These are phyloP conservation scores for Paramecium caudatum DNA, from an alignment of 73 alveolate species.

Conservation along the genomic window DNA sequence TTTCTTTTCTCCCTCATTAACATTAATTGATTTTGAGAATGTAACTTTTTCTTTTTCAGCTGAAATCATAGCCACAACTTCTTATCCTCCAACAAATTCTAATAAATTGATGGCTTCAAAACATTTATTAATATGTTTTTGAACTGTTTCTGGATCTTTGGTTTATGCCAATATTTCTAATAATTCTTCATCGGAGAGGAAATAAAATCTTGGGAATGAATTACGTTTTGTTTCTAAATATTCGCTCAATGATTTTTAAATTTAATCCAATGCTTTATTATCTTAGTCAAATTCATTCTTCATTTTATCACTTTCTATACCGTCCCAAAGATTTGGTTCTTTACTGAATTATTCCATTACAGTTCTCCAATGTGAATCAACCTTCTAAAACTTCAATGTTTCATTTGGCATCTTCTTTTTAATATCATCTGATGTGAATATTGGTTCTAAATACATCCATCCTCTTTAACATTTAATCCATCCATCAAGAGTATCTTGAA, in stretches of 20 bases:
- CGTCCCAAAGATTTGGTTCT: constrained; percentile 78
- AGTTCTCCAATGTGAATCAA: constrained; percentile 97
- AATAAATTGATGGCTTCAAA: constrained; percentile 97
- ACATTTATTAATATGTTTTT: constrained; percentile 97
- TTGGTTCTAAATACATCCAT: constrained; percentile 99
- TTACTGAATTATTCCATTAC: constrained; percentile 87
- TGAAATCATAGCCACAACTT: constrained; percentile 88
- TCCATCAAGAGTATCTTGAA: constrained; percentile 90
- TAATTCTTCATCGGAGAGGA: constrained; percentile 98
- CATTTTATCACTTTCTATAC: constrained; percentile 81
- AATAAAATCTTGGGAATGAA: constrained; percentile 96
- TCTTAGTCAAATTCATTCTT: constrained; percentile 90
- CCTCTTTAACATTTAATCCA: constrained; percentile 96
- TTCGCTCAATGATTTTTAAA: constrained; percentile 97
- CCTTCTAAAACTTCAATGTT: constrained; percentile 91
- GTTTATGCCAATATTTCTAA: constrained; percentile 97
- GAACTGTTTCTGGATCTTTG: constrained; percentile 96
- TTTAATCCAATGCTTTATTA: constrained; percentile 96
- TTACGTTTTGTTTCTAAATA: constrained; percentile 98
- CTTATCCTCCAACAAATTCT: constrained; percentile 75
- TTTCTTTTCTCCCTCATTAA: constrained; percentile 95
- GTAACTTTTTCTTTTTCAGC: constrained; percentile 96
- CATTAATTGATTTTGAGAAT: constrained; percentile 89
- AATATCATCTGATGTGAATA: constrained; percentile 99
- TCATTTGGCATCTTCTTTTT: constrained; percentile 93